Base-by-base conservation (phyloP, 257 asterid genomes). In the Mitragyna speciosa region DNA sequence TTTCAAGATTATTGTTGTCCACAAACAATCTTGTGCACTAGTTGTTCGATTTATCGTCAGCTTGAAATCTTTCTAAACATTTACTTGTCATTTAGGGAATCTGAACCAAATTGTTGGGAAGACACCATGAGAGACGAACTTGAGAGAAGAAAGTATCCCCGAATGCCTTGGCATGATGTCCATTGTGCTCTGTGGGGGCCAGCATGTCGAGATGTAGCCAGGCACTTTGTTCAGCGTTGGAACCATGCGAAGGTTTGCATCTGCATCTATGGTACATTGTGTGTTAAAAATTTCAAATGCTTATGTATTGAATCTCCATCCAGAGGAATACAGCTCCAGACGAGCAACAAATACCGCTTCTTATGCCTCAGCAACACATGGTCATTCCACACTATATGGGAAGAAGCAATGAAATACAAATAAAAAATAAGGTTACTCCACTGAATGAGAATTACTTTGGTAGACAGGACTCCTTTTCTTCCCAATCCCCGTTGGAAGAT, bases 81-180 rank as follows among this genome's bases (percentile, higher is more conserved):
- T 73, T 59, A 73, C 6, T 45, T 30, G 56, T 78, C 81, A 39
- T 71, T 76, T 81, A 95, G 99, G 83, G 99, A 95, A 89, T 95
- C 98, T 33, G 99, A 95, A 84, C 99, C 99, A 82, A 92, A 95
- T 87, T 95, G 98, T 75, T 95, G 99, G 99, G 99, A 93, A 82
- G 98, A 95, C 76, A 69, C 93, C 17, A 80, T 91, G 89, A 95
- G 86, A 84, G 99, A 93, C 79, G 99, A 95, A 88, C 88, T 95
- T 80, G 96, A 95, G 66, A 83, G 99, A 76, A 84, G 83, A 61
- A 95, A 85, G 81, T 90, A 89, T 86, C 99, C 99, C 17, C 97
- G 99, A 47, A 95, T 95, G 99, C 98, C 99, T 61, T 95, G 99
- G 99, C 99, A 95, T 36, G 99, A 95, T 76, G 99, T 95, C 85